Conservation (phyloP, 1,139 yeast species). For the Hemisphaericaspora xylanilytica region DNA sequence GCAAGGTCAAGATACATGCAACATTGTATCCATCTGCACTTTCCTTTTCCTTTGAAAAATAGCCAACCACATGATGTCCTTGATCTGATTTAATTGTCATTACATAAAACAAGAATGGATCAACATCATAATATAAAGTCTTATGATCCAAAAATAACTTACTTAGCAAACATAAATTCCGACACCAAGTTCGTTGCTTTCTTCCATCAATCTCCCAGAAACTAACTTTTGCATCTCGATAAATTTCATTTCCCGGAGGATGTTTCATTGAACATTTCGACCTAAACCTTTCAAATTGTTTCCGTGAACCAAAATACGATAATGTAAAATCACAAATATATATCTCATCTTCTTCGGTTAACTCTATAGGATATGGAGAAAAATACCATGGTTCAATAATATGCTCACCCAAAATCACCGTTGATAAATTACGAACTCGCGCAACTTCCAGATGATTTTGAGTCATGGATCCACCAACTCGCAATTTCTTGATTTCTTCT, state of each 20-base stretch:
- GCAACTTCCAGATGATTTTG: conserved; percentile 88
- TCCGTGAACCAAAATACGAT: conserved; percentile 81
- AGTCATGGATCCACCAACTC: conserved; percentile 96
- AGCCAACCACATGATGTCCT: conserved; percentile 95
- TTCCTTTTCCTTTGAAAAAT: conserved; percentile 94
- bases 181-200: conserved; percentile 94
- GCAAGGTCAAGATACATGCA: conserved; percentile 93
- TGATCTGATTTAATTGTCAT: conserved; percentile 87
- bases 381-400: conserved; percentile 99
- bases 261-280: conserved; percentile 82
- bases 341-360: conserved; percentile 85
- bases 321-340: conserved; percentile 91
- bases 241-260: conserved; percentile 98
- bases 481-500: conserved; percentile 85
- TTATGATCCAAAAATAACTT: conserved; percentile 93
- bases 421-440: conserved; percentile 77
- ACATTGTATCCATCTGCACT: conserved; percentile 94
- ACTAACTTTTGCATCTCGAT: conserved; percentile 72
- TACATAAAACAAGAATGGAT: conserved; percentile 91
- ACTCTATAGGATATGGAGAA: conserved; percentile 93
- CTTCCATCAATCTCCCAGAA: conserved; percentile 97
- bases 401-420: conserved; percentile 81
- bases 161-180: conserved; percentile 84
- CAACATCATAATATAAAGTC: conserved; percentile 94
- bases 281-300: conserved; percentile 90